A percentile compares a stretch with the other conserved stretches of the same genome.
Evolutionary conservation across 345 rosid species (phyloP).

Genomic region (Linum trigynum): DNA sequence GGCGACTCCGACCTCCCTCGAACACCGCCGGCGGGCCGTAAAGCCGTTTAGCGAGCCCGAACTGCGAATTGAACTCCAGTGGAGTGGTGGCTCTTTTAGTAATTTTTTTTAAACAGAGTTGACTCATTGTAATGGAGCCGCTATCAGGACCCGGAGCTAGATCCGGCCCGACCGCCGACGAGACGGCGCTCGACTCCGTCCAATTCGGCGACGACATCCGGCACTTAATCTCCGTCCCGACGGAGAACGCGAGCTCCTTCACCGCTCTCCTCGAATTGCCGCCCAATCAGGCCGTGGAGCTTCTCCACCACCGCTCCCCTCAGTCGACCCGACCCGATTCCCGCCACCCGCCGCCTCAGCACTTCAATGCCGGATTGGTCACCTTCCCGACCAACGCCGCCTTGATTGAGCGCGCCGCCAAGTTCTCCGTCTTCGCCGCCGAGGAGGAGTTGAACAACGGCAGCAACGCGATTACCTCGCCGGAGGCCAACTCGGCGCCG

Average conservation of each 20-base stretch:
- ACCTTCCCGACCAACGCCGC: conserved; percentile 26
- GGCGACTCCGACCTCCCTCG: no score
- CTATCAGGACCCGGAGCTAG: conserved; percentile 28
- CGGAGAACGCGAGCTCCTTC: conserved; percentile 41
- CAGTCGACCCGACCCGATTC: conserved; percentile 9
- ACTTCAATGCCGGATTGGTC: conserved; percentile 20
- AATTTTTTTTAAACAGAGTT: no score
- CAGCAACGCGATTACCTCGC: conserved; percentile 11
- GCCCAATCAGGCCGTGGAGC: conserved; percentile 39
- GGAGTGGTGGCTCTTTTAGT: no score
- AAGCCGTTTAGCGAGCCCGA: no score
- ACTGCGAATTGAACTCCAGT: no score
- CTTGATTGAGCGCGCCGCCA: conserved; percentile 33
- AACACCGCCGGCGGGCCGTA: no score
- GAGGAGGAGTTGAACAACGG: conserved; percentile 12
- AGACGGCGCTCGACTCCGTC: conserved; percentile 33
- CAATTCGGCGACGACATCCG: conserved; percentile 49
- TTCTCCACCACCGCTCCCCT: conserved; percentile 36
- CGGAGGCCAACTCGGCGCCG: conserved; percentile 25
- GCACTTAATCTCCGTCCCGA: conserved; percentile 30
- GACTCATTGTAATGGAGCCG: conserved; percentile 29
- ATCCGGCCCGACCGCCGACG: conserved; percentile 29
- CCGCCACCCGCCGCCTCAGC: conserved; percentile 2
- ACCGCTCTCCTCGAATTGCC: conserved; percentile 56
- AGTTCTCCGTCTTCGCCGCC: conserved; percentile 27